phyloP scores from a whole-genome alignment of 768 basidiomycete genomes.

The Ramaria sp. region DNA sequence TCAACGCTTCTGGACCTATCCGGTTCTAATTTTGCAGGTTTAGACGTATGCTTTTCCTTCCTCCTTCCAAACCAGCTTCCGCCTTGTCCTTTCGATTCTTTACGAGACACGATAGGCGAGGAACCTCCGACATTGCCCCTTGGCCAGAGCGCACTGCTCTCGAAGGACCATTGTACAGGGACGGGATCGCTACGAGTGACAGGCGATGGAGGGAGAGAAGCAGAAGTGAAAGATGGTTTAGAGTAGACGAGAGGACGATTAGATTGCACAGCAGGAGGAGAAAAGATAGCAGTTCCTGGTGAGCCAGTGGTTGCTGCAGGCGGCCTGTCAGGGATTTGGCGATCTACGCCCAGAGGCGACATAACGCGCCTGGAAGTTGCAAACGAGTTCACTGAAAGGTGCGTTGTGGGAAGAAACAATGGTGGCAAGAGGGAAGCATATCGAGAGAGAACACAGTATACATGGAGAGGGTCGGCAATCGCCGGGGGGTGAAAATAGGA shows the following conservation, averaged over 20 bases:
- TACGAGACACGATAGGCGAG: neutral
- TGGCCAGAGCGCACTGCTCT: slow-evolving; percentile 1
- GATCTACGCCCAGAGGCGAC: neutral
- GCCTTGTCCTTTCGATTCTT: neutral
- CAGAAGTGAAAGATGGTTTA: neutral
- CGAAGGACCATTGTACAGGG: slow-evolving; percentile 6
- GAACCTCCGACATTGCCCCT: neutral
- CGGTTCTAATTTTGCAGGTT: neutral
- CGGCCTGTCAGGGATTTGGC: neutral
- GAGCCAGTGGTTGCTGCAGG: slow-evolving; percentile 6
- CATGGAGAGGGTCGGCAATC: too few relatives aligned
- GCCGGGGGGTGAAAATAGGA: too few relatives aligned
- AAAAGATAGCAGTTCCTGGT: slow-evolving; percentile 6
- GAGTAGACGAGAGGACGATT: neutral
- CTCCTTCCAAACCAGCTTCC: neutral
- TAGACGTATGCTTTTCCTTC: neutral
- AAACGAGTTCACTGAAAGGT: too few relatives aligned
- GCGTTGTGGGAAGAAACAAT: too few relatives aligned
- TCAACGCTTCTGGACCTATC: neutral
- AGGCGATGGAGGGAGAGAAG: neutral
- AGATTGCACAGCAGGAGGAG: neutral
- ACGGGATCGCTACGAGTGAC: neutral
- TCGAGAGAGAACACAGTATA: too few relatives aligned
- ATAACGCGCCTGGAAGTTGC: too few relatives aligned
- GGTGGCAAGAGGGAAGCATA: too few relatives aligned